Evolutionary conservation across 2,329 filamentous ascomycete species (phyloP), one percentile per base, ranked within the genome.

Genomic region (Talaromyces sp.): DNA sequence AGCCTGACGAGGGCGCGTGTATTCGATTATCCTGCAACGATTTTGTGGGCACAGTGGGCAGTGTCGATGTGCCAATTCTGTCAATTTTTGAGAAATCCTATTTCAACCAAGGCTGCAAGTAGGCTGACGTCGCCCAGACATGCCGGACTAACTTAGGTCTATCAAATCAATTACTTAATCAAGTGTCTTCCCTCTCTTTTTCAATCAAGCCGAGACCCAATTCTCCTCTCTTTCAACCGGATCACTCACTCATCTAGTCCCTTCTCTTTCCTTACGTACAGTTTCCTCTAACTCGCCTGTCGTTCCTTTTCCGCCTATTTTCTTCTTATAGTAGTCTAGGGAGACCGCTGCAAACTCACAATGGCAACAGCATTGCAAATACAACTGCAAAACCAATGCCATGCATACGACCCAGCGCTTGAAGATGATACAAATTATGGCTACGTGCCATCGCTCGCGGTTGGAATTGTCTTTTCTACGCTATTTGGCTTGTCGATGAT

Each of bases 371-470:
- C 50, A 11, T 56, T 57, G 15, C 17, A 35, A 47, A 9, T 56
- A 5, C 5, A 63, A 17, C 49, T 63, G 13, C 31, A 22, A 33
- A 47, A n/a, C 15, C 11, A 47, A 35, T 63, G 61, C 39, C 7
- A 37, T 37, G 61, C 61, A 11, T 43, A 39, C 11, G 39, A 19
- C 22, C 39, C 61, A 19, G 50, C 17, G 22, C n/a, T 69, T 15
- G 73, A 73, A 13, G 8, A 70, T 7, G 54, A 43, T 9, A 73
- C 72, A 49, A 73, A 73, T n/a, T 78, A 77, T 66, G 75, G 77
- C 56, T 84, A 84, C 67, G 74, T 73, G 10, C 75, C 85, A 0
- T 82, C 80, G 0, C 63, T 85, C 0, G 73, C 78, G 0, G 82
- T 78, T 0, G 84, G 82, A 1, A 71, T 81, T 19, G 73, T 83